Evolutionary conservation across 1,284 basidiomycete species (phyloP), one percentile per base, ranked within the genome.

Genomic region (Ceratobasidium sp.): DNA sequence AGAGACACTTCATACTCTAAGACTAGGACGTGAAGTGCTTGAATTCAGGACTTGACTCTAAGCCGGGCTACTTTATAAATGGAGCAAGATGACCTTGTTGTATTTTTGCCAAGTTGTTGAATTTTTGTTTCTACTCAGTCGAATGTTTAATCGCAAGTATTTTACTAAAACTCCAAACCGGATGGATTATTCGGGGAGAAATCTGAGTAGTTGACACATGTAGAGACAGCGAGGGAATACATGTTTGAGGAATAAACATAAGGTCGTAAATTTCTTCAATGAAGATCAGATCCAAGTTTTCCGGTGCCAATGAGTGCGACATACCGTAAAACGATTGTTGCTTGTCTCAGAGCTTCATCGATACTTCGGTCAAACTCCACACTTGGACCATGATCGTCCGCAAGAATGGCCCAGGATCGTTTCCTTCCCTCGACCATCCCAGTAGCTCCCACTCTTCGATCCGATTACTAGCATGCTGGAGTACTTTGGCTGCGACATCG

Each of bases 351-450:
- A 70, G 67, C 36, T 41, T 53, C 67, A 70, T 70, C 10, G 67
- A 70, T 28, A 70, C 3, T 30, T 70, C 67, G 3, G 67, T 58
- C 34, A 32, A 36, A 23, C 53, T 70, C 67, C 67, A 70, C 18
- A 70, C 67, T 41, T 58, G 67, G n/a, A 58, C 67, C 67, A 70
- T 32, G 10, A 70, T 70, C 18, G 67, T 70, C 18, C 67, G 52
- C 28, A 70, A 55, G 36, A 58, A 70, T 9, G 53, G 53, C 10
- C 53, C 53, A 10, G 53, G 39, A 45, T 59, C 67, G 14, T 12
- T 70, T n/a, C 55, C 34, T 21, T 70, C 67, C 28, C 53, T 58
- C 26, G 67, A 70, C 67, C 67, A 70, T 3, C 67, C 67, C 18
- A 70, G 12, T 18, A 70, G 41, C n/a, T 70, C 67, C 67, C 67